Evolutionary conservation across 257 asterid species (phyloP), one percentile per base, ranked within the genome.

Genomic region (Linaria vulgaris): DNA sequence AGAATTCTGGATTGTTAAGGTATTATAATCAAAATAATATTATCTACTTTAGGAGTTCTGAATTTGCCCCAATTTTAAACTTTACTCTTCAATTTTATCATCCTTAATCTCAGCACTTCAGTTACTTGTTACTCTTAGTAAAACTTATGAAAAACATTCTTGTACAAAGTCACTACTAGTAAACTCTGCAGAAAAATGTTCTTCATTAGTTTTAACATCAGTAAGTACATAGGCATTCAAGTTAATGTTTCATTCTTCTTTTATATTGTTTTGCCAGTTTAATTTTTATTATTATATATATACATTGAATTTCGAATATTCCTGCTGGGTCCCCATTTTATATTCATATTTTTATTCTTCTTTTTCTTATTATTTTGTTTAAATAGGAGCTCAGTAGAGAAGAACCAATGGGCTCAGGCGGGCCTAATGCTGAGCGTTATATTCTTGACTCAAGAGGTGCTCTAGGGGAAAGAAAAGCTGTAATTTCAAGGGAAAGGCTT

Each of bases 371-470:
- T 45, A 75, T 69, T 62, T 57, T 64, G 41, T 74, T 46, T 59
- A 44, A 55, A 51, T 77, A 94, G 99, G 99, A 90, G 70, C 88
- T 94, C 69, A 80, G 80, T 69, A 85, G 91, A 73, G 97, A 90
- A 79, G 99, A 94, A 51, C 87, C 99, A 59, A 82, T 80, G 30
- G 99, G 99, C 48, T 69, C 88, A 61, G 96, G 99, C 3, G 96
- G 92, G 63, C 99, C 96, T 61, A 87, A 64, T 79, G 85, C 91
- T 53, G 97, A 94, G 69, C 79, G 69, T 63, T 85, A 83, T 70
- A 74, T 94, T 76, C 88, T 89, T 69, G 99, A 89, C 77, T 85
- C 99, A 19, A 87, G 95, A 85, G 90, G 90, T 72, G 84, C 90
- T 60, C 66, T 94, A 60, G 95, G 86, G 78, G 96, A 90, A 80